Evolutionary conservation across 2,329 filamentous ascomycete genomes (phyloP), one percentile per base, ranked within the genome.

Genomic region (Trichoderma koningiopsis): DNA sequence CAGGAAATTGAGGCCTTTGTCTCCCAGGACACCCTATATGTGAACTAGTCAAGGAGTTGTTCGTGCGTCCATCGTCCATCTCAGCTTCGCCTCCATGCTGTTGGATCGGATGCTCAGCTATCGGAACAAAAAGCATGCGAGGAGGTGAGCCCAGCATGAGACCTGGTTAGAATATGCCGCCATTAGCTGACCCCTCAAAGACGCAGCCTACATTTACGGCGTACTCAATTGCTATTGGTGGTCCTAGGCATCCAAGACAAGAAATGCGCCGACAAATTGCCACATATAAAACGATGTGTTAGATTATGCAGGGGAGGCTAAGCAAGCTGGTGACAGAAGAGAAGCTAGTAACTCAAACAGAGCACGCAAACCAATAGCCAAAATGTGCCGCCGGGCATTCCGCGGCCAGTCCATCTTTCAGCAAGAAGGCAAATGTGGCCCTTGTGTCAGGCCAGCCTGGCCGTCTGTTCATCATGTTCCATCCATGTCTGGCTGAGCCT

Each of bases 401-500:
- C 56, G 56, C 33, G 27, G 8, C 37, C 11, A 6, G n/a, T 8
- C 16, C 40, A 27, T 40, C 59, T n/a, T 59, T 43, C 47, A 31
- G 13, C 10, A 11, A 61, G 43, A 31, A 55, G 22, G 49, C 29
- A 35, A 37, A 61, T 22, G n/a, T 35, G 43, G 16, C 24, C 56
- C 27, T 40, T 37, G 66, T 49, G 57, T 63, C 24, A 57, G 58
- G 47, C 14, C 31, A 31, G 49, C 49, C 53, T 68, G 29, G n/a
- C 11, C 13, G 37, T 68, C 55, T 35, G 22, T 14, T 57, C 49
- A 27, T 40, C 16, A 22, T 16, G 11, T 24, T 43, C 49, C n/a
- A 67, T 67, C 59, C 66, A 63, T 63, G 66, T 37, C 52, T 35
- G 63, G 66, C 66, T 68, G 66, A 68, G 57, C 37, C n/a, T 52